Base-by-base conservation (phyloP, 441 rosid species). In the Manihot esculenta region DNA sequence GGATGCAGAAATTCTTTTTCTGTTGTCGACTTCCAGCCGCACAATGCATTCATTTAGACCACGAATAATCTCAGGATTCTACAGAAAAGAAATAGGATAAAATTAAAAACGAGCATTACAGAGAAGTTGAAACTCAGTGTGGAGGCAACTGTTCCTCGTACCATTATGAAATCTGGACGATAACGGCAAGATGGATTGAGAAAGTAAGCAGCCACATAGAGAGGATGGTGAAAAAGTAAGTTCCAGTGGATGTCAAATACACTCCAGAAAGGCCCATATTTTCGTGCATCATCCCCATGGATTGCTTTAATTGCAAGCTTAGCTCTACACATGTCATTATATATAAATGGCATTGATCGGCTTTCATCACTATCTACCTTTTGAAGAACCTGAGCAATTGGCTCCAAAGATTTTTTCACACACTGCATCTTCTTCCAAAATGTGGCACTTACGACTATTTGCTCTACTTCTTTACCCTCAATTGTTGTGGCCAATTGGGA, bases 351-450 rank as follows among this genome's bases (percentile, higher is more conserved):
- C 81, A 88, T 77, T 5, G 93, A 86, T 53, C 65, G 79, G 70
- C 77, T 84, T 76, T 86, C 89, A 68, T 66, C 85, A 58, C 79
- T 75, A 69, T 74, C 78, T 5, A 90, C 81, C 87, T 82, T 92
- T 69, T 77, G 89, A 70, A 90, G 85, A 75, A 92, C 86, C 75
- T 83, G 86, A 60, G 85, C 79, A 62, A 94, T 69, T 2, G 97
- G 99, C 73, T 88, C 98, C 57, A 93, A 81, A n/a, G 90, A 88
- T 73, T 84, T 91, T 77, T 79, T 78, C 23, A 88, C 86, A 62
- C 81, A 82, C 72, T 86, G 93, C 83, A 84, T 72, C 82, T 93
- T 89, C 85, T 87, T 93, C 98, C 98, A 93, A 76, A 94, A 94
- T 23, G 87, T 79, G 55, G 79, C 82, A 80, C 85, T 85, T 5